Evolutionary conservation across 2,329 filamentous ascomycete species (phyloP).

Genomic region (Ceratocystis variospora): DNA sequence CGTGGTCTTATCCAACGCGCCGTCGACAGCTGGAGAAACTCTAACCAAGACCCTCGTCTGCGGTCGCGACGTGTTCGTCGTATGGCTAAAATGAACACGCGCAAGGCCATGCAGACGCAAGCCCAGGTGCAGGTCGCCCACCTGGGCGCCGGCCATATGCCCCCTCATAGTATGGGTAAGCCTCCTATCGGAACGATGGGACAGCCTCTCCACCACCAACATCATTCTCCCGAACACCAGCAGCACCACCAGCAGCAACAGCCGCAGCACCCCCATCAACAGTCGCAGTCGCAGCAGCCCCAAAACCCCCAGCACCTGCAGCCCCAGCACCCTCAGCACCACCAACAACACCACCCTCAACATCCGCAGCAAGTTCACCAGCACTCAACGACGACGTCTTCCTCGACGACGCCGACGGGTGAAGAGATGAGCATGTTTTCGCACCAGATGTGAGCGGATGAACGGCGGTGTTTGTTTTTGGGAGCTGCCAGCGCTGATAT

Average conservation of each 20-base stretch:
- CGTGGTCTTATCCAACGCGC: conserved; percentile 90
- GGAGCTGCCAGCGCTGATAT: neutral
- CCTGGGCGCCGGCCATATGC: conserved; percentile 49
- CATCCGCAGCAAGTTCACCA: conserved; percentile 17
- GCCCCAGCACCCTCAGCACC: conserved; percentile 17
- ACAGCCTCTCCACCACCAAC: conserved; percentile 54
- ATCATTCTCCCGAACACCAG: conserved; percentile 40
- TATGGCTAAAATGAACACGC: conserved; percentile 89
- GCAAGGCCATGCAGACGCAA: conserved; percentile 55
- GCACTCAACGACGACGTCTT: conserved; percentile 12
- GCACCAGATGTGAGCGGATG: conserved; percentile 64
- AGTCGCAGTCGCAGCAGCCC: conserved; percentile 12
- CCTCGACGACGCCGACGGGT: conserved; percentile 26
- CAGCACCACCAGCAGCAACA: conserved; percentile 35
- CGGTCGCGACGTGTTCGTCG: conserved; percentile 82
- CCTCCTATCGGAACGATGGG: conserved; percentile 54
- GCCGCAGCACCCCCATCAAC: conserved; percentile 12
- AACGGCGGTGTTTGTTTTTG: neutral
- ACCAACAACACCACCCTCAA: conserved; percentile 16
- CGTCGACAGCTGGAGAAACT: conserved; percentile 97
- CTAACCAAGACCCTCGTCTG: conserved; percentile 86
- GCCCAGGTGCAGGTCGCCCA: conserved; percentile 20
- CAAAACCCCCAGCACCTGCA: conserved; percentile 28
- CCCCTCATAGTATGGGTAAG: conserved; percentile 46
- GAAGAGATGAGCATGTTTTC: conserved; percentile 96